A percentile compares a stretch with the other conserved stretches of the same genome.
These are phyloP conservation scores for Hanseniaspora clermontiae DNA, from an alignment of 805 yeast genomes.

Conservation along the genomic window DNA sequence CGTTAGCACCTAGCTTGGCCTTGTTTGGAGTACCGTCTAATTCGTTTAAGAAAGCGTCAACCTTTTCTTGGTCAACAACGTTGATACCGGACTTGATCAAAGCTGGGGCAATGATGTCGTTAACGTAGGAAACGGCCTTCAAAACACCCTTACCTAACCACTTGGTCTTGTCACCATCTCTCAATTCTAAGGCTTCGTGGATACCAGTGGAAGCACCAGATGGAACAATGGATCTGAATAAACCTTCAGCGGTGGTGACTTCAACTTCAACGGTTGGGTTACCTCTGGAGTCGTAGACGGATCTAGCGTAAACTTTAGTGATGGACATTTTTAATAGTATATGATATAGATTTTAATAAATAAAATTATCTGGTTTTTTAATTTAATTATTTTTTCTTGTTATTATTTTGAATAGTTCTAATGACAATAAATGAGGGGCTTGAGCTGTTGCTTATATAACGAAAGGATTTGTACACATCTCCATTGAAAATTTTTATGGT, in stretches of 20 bases:
- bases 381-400: background rate
- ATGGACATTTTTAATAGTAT: constrained; percentile 47
- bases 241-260: constrained; percentile 79
- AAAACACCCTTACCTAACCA: constrained; percentile 99
- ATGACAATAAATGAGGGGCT: constrained; percentile 23
- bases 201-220: constrained; percentile 99
- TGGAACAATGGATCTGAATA: constrained; percentile 95
- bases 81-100: constrained; percentile 67
- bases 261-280: constrained; percentile 99
- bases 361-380: constrained; percentile 15
- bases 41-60: constrained; percentile 72
- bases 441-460: constrained; percentile 37
- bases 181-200: constrained; percentile 96
- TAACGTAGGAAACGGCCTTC: constrained; percentile 94
- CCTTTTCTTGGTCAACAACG: constrained; percentile 71
- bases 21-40: constrained; percentile 97
- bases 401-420: no score
- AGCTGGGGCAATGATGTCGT: constrained; percentile 90
- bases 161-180: constrained; percentile 94
- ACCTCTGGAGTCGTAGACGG: constrained; percentile 99
- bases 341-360: constrained; percentile 15
- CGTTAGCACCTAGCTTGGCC: constrained; percentile 96
- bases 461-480: constrained; percentile 19
- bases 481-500: background rate
- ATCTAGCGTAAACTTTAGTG: constrained; percentile 81